Conservation (phyloP, 2,329 filamentous ascomycete species). For the Neurospora crassa region DNA sequence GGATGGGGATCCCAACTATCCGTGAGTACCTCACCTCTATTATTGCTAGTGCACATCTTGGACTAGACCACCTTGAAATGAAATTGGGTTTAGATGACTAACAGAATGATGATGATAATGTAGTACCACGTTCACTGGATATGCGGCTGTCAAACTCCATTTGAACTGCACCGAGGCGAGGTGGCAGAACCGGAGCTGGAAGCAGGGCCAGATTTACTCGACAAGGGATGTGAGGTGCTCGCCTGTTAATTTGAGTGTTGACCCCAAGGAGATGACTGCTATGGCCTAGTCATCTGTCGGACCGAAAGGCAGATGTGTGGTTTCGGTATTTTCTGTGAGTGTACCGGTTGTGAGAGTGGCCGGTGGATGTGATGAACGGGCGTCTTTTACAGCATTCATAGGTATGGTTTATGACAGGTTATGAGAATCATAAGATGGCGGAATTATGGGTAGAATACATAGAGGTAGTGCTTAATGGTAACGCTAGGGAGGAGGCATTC, state of each 20-base stretch:
- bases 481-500: not conserved
- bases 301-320: not conserved
- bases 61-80: too few species aligned
- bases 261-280: constrained; percentile 26
- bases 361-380: not conserved
- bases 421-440: not conserved
- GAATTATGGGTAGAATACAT: not conserved
- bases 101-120: not conserved
- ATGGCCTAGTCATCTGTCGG: constrained; percentile 21
- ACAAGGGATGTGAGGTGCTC: constrained; percentile 24
- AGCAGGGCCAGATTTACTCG: constrained; percentile 30
- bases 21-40: constrained; percentile 21
- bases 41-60: not conserved
- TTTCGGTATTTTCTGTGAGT: not conserved
- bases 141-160: constrained; percentile 24
- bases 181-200: constrained; percentile 31
- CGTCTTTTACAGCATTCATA: not conserved
- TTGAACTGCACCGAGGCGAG: constrained; percentile 26
- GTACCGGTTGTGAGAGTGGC: not conserved
- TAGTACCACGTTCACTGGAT: constrained; percentile 24
- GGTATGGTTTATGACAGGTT: not conserved
- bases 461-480: not conserved
- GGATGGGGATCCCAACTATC: constrained; percentile 28
- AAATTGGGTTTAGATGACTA: not conserved
- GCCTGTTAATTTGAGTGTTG: constrained; percentile 21